Evolutionary conservation across 2,329 filamentous ascomycete genomes (phyloP).

Genomic region (Diplocarpon rosae): DNA sequence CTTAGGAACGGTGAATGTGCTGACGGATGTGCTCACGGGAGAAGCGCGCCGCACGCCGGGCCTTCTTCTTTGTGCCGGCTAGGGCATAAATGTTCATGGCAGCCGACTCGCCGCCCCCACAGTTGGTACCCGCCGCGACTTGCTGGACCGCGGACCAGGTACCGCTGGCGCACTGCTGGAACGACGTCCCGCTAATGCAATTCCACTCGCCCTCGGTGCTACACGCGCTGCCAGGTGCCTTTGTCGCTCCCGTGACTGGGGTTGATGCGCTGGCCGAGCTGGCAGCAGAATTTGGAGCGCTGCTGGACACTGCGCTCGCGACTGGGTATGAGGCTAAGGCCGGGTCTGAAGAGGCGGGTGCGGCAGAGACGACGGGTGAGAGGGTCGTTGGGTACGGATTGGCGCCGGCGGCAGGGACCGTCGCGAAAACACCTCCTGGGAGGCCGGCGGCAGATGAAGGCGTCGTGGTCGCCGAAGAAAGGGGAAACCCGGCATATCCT

Average conservation of each 20-base stretch:
- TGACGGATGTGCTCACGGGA: slow-evolving; percentile 19
- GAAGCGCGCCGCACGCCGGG: slow-evolving; percentile 20
- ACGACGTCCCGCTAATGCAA: slow-evolving; percentile 39
- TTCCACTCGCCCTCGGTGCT: slow-evolving; percentile 41
- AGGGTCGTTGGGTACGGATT: no score
- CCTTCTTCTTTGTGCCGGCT: slow-evolving; percentile 25
- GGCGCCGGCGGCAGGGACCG: no score
- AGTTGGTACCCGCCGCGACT: slow-evolving; percentile 37
- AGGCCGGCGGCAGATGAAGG: no score
- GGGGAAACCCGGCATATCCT: no score
- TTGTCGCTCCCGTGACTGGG: no score
- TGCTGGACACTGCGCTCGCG: slow-evolving; percentile 3
- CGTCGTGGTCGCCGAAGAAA: no score
- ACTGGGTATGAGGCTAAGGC: no score
- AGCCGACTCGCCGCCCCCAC: slow-evolving; percentile 32
- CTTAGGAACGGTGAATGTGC: slow-evolving; percentile 20
- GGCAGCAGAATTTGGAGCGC: slow-evolving; percentile 14
- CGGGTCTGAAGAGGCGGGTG: no score
- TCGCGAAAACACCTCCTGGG: no score
- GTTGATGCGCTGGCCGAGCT: slow-evolving; percentile 19
- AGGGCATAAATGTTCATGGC: no score
- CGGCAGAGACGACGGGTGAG: no score
- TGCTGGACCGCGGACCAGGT: slow-evolving; percentile 35
- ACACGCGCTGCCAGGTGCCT: slow-evolving; percentile 35
- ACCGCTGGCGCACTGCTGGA: slow-evolving; percentile 45